Percentiles rank a stretch among this genome's conserved stretches.
phyloP scores from a whole-genome alignment of 2,329 filamentous ascomycete species.

The Ophiocordyceps sinensis region DNA sequence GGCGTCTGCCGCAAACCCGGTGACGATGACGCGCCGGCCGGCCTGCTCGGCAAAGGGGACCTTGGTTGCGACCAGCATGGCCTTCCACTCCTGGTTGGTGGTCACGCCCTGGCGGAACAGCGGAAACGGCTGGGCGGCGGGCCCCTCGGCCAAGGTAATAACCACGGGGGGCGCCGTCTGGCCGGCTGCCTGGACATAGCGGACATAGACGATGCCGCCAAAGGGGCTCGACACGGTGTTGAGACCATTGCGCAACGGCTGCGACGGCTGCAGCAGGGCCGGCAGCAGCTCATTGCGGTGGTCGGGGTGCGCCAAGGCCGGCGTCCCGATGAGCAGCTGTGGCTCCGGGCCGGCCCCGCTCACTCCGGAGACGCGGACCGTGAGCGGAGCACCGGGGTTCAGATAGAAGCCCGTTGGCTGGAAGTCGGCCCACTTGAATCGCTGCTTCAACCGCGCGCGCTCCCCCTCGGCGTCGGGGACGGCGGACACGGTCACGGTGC shows the following conservation, averaged over 20 bases:
- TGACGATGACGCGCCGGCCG: slow-evolving; percentile 2
- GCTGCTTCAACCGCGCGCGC: not conserved
- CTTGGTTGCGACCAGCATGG: not conserved
- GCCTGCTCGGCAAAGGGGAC: slow-evolving; percentile 3
- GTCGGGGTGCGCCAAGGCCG: not conserved
- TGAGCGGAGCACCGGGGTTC: not conserved
- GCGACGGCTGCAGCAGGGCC: not conserved
- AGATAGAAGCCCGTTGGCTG: slow-evolving; percentile 2
- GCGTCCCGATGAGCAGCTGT: slow-evolving; percentile 1
- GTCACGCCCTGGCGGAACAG: slow-evolving; percentile 1
- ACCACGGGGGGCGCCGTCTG: not conserved
- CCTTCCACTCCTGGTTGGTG: not conserved
- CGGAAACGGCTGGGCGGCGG: slow-evolving; percentile 2
- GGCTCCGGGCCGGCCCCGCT: not conserved
- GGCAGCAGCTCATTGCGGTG: not conserved
- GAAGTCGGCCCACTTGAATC: slow-evolving; percentile 1
- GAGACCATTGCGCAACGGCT: not conserved
- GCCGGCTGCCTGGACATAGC: not conserved
- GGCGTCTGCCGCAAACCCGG: not conserved
- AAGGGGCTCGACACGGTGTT: not conserved
- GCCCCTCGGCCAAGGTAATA: not conserved
- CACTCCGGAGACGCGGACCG: not conserved
- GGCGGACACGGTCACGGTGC: not conserved
- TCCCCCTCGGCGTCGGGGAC: not conserved
- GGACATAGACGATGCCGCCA: slow-evolving; percentile 4